These are phyloP conservation scores for Globisporangium uncinulatum DNA, from an alignment of 352 stramenopile species.

Conservation along the genomic window DNA sequence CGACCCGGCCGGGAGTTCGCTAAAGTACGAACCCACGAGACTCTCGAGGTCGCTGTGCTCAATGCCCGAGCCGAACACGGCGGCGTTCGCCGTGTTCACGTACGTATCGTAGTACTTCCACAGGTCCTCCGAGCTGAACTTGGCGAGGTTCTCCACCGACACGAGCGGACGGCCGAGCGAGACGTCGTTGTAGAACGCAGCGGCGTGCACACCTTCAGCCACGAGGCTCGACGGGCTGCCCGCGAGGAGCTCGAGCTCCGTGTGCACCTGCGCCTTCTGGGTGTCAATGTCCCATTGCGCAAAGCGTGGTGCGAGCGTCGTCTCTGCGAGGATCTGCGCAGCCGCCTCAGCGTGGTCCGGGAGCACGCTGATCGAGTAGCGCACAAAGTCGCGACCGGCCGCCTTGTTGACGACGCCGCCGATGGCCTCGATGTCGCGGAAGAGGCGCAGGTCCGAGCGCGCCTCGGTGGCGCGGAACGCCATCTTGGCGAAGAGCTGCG, in stretches of 20 bases:
- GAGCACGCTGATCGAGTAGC: slow-evolving; percentile 73
- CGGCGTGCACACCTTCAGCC: slow-evolving; percentile 57
- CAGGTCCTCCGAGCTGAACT: slow-evolving; percentile 41
- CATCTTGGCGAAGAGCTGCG: slow-evolving; percentile 80
- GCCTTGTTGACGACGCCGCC: slow-evolving; percentile 56
- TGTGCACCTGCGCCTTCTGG: slow-evolving; percentile 61
- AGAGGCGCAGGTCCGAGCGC: slow-evolving; percentile 78
- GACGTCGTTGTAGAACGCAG: slow-evolving; percentile 78
- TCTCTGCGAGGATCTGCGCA: slow-evolving; percentile 74
- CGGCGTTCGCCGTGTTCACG: slow-evolving; percentile 55
- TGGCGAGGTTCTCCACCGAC: slow-evolving; percentile 47
- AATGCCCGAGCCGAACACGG: slow-evolving; percentile 59
- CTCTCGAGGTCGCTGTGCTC: slow-evolving; percentile 52
- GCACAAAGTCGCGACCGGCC: slow-evolving; percentile 68
- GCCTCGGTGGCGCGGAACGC: slow-evolving; percentile 69
- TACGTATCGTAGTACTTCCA: slow-evolving; percentile 60
- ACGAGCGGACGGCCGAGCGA: slow-evolving; percentile 53
- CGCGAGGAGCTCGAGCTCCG: slow-evolving; percentile 42
- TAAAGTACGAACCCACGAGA: slow-evolving; percentile 67
- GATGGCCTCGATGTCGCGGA: slow-evolving; percentile 77
- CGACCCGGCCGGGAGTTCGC: slow-evolving; percentile 24
- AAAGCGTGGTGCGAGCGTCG: slow-evolving; percentile 69
- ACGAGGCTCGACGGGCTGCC: slow-evolving; percentile 39
- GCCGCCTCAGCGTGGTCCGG: slow-evolving; percentile 59
- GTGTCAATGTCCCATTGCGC: slow-evolving; percentile 71